These are phyloP conservation scores for Zymoseptoria ardabiliae DNA, from an alignment of 2,329 filamentous ascomycete species.

Conservation along the genomic window DNA sequence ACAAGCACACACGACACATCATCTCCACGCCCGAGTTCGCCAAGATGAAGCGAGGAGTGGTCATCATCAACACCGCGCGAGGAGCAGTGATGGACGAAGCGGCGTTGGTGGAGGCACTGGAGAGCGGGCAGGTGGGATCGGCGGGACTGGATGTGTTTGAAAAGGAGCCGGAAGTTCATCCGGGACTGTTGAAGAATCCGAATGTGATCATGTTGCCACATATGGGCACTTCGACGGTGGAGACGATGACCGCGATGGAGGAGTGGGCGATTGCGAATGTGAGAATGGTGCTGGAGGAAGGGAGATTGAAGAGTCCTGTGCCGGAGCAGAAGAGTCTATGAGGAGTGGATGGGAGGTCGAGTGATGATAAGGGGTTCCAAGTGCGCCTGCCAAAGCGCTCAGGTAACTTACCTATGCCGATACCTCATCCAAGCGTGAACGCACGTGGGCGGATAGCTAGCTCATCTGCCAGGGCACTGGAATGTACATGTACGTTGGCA, in stretches of 20 bases:
- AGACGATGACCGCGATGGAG: conserved; percentile 60
- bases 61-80: conserved; percentile 76
- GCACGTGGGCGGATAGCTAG: too few relatives aligned
- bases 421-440: too few relatives aligned
- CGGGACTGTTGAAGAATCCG: conserved; percentile 61
- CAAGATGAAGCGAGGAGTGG: conserved; percentile 69
- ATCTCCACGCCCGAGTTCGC: conserved; percentile 64
- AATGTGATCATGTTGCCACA: conserved; percentile 72
- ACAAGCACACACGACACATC: conserved; percentile 65
- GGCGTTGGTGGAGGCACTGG: conserved; percentile 66
- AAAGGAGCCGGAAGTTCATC: conserved; percentile 69
- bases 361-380: too few relatives aligned
- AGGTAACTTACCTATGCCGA: too few relatives aligned
- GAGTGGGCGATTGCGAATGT: conserved; percentile 68
- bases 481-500: too few relatives aligned
- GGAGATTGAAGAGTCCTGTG: conserved; percentile 61
- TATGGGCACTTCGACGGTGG: conserved; percentile 76
- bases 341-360: background rate
- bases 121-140: conserved; percentile 60
- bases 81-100: conserved; percentile 77
- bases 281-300: conserved; percentile 52
- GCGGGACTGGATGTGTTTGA: conserved; percentile 78
- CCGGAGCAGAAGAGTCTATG: conserved; percentile 56
- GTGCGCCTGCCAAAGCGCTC: too few relatives aligned
- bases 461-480: too few relatives aligned